These are phyloP conservation scores for Coniferiporia sulphurascens DNA, from an alignment of 1,284 basidiomycete species.

Conservation along the genomic window DNA sequence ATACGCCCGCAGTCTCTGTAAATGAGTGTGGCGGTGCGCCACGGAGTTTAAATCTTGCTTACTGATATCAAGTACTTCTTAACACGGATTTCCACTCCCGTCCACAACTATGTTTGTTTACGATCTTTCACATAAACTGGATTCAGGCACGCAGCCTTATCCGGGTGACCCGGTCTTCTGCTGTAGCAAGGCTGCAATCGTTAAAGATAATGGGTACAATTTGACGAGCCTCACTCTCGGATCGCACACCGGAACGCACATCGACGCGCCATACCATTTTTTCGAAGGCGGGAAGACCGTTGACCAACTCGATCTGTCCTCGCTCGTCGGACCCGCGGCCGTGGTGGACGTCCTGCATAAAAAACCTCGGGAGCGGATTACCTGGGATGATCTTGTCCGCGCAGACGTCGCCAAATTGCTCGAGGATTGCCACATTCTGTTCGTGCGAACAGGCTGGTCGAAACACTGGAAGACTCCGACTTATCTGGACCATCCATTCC, in stretches of 20 bases:
- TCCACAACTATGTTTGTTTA: constrained; percentile 33
- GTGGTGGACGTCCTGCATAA: constrained; percentile 29
- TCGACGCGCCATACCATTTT: constrained; percentile 73
- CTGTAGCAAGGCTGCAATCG: constrained; percentile 32
- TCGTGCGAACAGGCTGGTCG: constrained; percentile 61
- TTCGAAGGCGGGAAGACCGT: constrained; percentile 47
- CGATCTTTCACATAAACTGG: constrained; percentile 52
- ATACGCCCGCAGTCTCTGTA: too few species aligned
- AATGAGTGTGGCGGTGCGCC: too few species aligned
- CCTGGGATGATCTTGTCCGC: constrained; percentile 44
- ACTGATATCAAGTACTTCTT: too few species aligned
- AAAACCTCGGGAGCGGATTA: constrained; percentile 39
- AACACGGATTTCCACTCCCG: too few species aligned
- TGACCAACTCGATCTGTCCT: constrained; percentile 47
- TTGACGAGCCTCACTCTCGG: constrained; percentile 46
- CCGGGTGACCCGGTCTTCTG: constrained; percentile 49
- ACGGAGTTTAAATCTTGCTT: too few species aligned
- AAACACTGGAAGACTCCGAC: constrained; percentile 42
- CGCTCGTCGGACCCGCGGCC: constrained; percentile 48
- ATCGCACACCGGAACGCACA: constrained; percentile 64
- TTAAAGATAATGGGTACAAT: constrained; percentile 43
- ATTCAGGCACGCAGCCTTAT: constrained; percentile 41
- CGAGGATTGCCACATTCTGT: constrained; percentile 16
- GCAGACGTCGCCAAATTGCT: constrained; percentile 26
- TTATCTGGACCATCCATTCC: constrained; percentile 62